Conservation (phyloP, 2,329 filamentous ascomycete species). For the Alternaria consortialis region DNA sequence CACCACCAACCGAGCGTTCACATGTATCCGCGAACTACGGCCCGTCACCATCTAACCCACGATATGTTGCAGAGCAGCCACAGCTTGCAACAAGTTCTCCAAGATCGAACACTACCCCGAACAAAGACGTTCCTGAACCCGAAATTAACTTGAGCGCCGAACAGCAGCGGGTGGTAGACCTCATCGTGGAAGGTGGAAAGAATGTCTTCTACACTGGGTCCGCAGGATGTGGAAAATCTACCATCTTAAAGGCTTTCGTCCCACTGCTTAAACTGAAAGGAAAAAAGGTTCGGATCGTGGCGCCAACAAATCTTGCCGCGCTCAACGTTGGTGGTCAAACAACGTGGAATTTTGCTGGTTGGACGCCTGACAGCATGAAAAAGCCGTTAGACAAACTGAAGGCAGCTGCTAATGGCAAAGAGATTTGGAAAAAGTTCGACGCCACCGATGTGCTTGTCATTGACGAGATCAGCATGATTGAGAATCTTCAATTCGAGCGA, state of each 20-base stretch:
- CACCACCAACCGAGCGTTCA: not conserved
- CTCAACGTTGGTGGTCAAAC: slow-evolving; percentile 66
- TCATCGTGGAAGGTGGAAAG: slow-evolving; percentile 57
- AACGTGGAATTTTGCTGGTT: slow-evolving; percentile 66
- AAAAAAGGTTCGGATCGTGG: slow-evolving; percentile 61
- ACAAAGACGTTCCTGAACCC: slow-evolving; percentile 7
- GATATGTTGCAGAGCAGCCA: not conserved
- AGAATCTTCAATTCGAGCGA: slow-evolving; percentile 63
- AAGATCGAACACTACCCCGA: not conserved
- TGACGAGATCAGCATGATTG: slow-evolving; percentile 73
- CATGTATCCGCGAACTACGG: not conserved
- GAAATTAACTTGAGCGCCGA: slow-evolving; percentile 55
- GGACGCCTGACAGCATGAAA: slow-evolving; percentile 60
- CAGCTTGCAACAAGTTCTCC: not conserved
- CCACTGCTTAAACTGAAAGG: slow-evolving; percentile 48
- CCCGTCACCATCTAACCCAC: not conserved
- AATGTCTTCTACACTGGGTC: slow-evolving; percentile 73
- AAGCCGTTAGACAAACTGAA: slow-evolving; percentile 51
- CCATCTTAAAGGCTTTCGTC: slow-evolving; percentile 62
- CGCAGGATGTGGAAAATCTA: slow-evolving; percentile 68
- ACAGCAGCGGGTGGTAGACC: slow-evolving; percentile 60
- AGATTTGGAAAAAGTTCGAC: slow-evolving; percentile 50
- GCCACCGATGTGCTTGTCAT: slow-evolving; percentile 67
- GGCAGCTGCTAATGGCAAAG: slow-evolving; percentile 43
- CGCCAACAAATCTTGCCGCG: slow-evolving; percentile 68